Percentiles rank a stretch among this genome's conserved stretches.
Conservation (phyloP, 2,329 filamentous ascomycete species). For the Colletotrichum neosansevieriae region DNA sequence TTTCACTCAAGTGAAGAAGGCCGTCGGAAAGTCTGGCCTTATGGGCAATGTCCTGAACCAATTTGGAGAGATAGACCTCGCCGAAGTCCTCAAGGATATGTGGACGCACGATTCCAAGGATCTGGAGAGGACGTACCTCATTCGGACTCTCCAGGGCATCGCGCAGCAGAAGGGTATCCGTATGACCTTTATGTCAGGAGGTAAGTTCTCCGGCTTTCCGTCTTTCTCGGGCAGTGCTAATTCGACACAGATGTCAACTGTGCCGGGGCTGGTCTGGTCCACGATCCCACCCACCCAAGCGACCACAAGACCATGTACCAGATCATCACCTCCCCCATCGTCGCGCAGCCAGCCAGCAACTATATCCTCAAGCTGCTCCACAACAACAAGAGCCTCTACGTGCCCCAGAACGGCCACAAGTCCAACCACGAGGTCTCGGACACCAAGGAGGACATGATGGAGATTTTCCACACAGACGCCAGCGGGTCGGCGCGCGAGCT, state of each 20-base stretch:
- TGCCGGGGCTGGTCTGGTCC: slow-evolving; percentile 91
- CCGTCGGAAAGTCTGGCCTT: slow-evolving; percentile 92
- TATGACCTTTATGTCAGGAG: slow-evolving; percentile 96
- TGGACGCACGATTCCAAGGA: slow-evolving; percentile 99
- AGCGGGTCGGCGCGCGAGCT: slow-evolving; percentile 85
- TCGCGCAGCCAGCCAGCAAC: slow-evolving; percentile 85
- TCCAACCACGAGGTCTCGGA: slow-evolving; percentile 82
- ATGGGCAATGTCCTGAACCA: slow-evolving; percentile 97
- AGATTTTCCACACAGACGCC: slow-evolving; percentile 96
- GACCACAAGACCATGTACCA: slow-evolving; percentile 99
- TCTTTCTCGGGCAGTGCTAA: slow-evolving; percentile 41
- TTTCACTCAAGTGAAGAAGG: slow-evolving; percentile 95
- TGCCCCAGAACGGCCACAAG: slow-evolving; percentile 87
- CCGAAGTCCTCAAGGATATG: slow-evolving; percentile 94
- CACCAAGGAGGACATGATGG: slow-evolving; percentile 99
- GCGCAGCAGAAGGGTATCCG: slow-evolving; percentile 93
- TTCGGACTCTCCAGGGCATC: slow-evolving; percentile 95
- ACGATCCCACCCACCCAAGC: slow-evolving; percentile 89
- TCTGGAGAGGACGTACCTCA: slow-evolving; percentile 94
- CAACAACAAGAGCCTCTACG: slow-evolving; percentile 91
- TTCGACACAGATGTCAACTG: slow-evolving; percentile 78
- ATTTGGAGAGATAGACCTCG: slow-evolving; percentile 94
- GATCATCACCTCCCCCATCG: slow-evolving; percentile 91
- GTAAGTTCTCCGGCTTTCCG: slow-evolving; percentile 55
- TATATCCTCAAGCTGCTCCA: slow-evolving; percentile 97